phyloP scores from a whole-genome alignment of 2,329 filamentous ascomycete genomes.

The Colletotrichum phormii region DNA sequence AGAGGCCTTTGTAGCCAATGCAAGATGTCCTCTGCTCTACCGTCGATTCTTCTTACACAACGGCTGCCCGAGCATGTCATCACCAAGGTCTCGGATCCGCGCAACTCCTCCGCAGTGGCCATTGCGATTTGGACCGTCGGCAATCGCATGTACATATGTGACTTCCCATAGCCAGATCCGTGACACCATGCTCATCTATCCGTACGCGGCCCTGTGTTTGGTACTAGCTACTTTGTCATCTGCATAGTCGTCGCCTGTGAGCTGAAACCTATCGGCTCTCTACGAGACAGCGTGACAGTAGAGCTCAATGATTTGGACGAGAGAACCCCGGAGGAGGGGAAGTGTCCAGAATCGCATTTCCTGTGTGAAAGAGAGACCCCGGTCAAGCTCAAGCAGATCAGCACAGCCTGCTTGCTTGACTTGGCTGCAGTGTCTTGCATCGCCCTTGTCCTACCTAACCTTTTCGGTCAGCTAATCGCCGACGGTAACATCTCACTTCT shows the following conservation, averaged over 20 bases:
- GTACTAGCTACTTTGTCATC: background rate
- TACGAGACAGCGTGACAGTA: slow-evolving; percentile 5
- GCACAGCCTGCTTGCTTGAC: slow-evolving; percentile 24
- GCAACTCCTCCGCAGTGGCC: slow-evolving; percentile 21
- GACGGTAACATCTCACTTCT: background rate
- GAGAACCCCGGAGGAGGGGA: background rate
- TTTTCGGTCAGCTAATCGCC: slow-evolving; percentile 29
- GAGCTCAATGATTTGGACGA: slow-evolving; percentile 26
- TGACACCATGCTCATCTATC: slow-evolving; percentile 36
- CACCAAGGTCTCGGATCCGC: slow-evolving; percentile 27
- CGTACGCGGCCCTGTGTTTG: background rate
- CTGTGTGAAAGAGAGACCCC: background rate
- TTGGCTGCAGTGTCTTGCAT: slow-evolving; percentile 38
- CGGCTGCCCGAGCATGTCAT: background rate
- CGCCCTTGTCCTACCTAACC: slow-evolving; percentile 34
- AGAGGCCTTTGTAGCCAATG: slow-evolving; percentile 16
- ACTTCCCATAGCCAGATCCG: slow-evolving; percentile 46
- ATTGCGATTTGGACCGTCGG: slow-evolving; percentile 38
- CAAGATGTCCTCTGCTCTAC: background rate
- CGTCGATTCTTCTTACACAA: slow-evolving; percentile 1
- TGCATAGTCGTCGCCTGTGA: slow-evolving; percentile 11
- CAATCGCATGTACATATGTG: slow-evolving; percentile 45
- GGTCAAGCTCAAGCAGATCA: slow-evolving; percentile 22
- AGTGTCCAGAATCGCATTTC: background rate
- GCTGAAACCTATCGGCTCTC: slow-evolving; percentile 12